Evolutionary conservation across 768 basidiomycete species (phyloP).

Genomic region (Rhodotorula paludigena): DNA sequence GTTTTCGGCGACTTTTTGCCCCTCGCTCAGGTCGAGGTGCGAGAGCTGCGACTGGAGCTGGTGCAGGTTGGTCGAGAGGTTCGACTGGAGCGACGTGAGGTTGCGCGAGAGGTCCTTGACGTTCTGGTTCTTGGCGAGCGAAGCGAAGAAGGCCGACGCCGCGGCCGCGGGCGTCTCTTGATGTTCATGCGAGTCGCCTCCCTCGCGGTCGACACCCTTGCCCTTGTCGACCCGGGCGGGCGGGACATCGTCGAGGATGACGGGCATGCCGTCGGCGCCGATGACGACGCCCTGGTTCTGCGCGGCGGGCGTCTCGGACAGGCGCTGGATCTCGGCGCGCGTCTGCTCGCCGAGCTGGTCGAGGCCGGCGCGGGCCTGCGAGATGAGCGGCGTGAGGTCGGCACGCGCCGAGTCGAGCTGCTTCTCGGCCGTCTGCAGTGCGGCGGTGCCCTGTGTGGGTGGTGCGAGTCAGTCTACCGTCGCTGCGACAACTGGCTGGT

Average conservation of each 20-base stretch:
- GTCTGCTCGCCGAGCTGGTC: conserved; percentile 26
- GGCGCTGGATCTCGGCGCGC: conserved; percentile 30
- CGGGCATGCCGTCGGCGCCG: conserved; percentile 31
- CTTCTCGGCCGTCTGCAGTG: conserved; percentile 24
- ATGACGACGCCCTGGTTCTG: conserved; percentile 18
- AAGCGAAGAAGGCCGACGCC: conserved; percentile 41
- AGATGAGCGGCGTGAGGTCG: conserved; percentile 35
- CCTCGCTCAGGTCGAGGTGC: conserved; percentile 44
- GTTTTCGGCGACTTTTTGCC: conserved; percentile 49
- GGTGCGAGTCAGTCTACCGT: background rate
- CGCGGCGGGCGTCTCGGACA: conserved; percentile 6
- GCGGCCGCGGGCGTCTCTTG: conserved; percentile 27
- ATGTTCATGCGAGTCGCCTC: background rate
- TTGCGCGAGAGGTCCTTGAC: conserved; percentile 29
- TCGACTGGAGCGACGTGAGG: conserved; percentile 26
- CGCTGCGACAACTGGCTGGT: too few relatives aligned
- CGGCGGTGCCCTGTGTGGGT: background rate
- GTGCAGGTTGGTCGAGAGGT: conserved; percentile 29
- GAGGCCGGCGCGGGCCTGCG: conserved; percentile 26
- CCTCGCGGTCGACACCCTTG: conserved; percentile 35
- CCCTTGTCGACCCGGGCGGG: conserved; percentile 27
- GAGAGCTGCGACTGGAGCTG: conserved; percentile 44
- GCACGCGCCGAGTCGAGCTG: conserved; percentile 27
- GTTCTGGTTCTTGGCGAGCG: conserved; percentile 25
- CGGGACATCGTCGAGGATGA: conserved; percentile 21